Evolutionary conservation across 225 moss, liverwort and hornwort genomes (phyloP).

Genomic region (Physcomitrium patens): DNA sequence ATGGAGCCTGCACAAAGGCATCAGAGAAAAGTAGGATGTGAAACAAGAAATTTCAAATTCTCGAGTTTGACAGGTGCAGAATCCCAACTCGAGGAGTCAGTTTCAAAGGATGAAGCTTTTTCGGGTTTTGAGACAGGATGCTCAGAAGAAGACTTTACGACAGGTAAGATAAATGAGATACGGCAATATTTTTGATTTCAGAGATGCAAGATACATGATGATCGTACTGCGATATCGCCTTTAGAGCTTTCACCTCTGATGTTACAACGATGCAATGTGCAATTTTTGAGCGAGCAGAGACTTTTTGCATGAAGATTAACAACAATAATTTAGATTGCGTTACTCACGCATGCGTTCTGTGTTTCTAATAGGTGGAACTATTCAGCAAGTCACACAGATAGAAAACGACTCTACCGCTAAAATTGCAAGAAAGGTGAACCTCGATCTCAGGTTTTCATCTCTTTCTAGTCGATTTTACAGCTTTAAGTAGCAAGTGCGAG

Average conservation of each 20-base stretch:
- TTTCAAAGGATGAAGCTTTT: conserved; percentile 20
- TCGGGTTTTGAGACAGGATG: conserved; percentile 15
- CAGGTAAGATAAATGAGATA: conserved; percentile 28
- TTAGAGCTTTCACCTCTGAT: background rate
- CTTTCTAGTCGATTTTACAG: conserved; percentile 14
- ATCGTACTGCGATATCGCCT: background rate
- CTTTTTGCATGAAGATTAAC: background rate
- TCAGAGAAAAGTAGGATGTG: conserved; percentile 1
- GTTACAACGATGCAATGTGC: background rate
- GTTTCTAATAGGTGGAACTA: conserved; percentile 33
- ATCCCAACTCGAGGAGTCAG: conserved; percentile 26
- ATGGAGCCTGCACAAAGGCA: conserved; percentile 8
- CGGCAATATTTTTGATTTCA: background rate
- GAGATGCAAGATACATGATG: conserved; percentile 5
- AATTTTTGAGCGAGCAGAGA: background rate
- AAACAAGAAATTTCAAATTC: background rate
- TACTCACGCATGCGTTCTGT: conserved; percentile 24
- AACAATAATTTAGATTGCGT: conserved; percentile 1
- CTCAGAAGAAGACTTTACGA: conserved; percentile 20
- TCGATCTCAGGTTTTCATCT: conserved; percentile 13
- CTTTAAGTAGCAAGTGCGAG: background rate
- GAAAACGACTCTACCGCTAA: conserved; percentile 29
- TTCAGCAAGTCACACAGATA: conserved; percentile 28
- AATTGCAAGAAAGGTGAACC: conserved; percentile 44
- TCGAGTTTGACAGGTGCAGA: conserved; percentile 3